A percentile compares a stretch with the other conserved stretches of the same genome.
These are phyloP conservation scores for Fulvia fulva DNA, from an alignment of 2,329 filamentous ascomycete species.

Conservation along the genomic window DNA sequence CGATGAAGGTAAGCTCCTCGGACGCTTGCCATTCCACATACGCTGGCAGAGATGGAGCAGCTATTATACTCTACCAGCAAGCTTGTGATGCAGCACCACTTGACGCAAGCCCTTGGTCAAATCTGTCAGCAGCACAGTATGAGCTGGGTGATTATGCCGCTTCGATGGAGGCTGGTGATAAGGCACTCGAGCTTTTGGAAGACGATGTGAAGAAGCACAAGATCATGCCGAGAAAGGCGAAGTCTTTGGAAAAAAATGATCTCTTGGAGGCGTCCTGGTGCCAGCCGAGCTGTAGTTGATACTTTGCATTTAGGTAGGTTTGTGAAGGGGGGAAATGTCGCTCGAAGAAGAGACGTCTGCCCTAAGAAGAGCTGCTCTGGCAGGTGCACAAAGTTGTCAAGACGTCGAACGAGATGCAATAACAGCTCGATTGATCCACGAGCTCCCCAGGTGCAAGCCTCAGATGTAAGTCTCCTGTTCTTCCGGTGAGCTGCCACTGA, in stretches of 20 bases:
- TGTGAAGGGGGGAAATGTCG: too few species aligned
- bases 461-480: conserved; percentile 4
- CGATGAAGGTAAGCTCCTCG: conserved; percentile 5
- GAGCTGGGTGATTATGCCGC: conserved; percentile 18
- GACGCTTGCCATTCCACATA: neutral
- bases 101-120: conserved; percentile 16
- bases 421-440: conserved; percentile 5
- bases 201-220: conserved; percentile 13
- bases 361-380: neutral
- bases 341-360: neutral
- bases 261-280: too few species aligned
- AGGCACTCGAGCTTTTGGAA: conserved; percentile 10
- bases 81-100: conserved; percentile 12
- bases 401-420: neutral
- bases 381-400: neutral
- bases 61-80: conserved; percentile 13
- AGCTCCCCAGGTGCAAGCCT: conserved; percentile 14
- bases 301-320: too few species aligned
- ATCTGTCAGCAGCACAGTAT: conserved; percentile 17
- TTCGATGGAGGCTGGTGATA: conserved; percentile 2
- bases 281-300: too few species aligned
- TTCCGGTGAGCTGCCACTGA: neutral
- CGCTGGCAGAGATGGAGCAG: neutral
- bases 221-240: conserved; percentile 8
- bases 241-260: conserved; percentile 1